Base-by-base conservation (phyloP, 1,284 basidiomycete genomes). In the Cryptococcus amylolentus region DNA sequence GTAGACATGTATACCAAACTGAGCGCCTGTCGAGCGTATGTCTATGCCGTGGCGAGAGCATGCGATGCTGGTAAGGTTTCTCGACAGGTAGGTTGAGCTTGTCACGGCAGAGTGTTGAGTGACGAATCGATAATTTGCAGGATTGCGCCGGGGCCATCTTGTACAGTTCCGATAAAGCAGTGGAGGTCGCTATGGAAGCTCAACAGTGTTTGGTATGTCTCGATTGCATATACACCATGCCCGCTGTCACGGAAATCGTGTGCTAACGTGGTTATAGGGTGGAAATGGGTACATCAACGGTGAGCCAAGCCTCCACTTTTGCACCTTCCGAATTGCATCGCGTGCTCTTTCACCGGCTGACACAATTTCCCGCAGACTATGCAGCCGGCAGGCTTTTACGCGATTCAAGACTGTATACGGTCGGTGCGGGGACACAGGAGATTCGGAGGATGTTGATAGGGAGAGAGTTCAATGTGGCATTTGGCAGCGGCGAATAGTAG, bases 261-360 rank as follows among this genome's bases (percentile, higher is more conserved):
- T 37, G 28, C 31, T 27, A 27, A 38, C 26, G 35, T 16, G 28
- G 18, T 26, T 3, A 49, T 43, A 71, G 53, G 91, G 91, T 57
- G 91, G 91, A 5, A 94, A 94, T 72, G 91, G 91, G 7, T 94
- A 94, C 71, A 91, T 93, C 72, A 91, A 93, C 63, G 89, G 89
- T 87, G 55, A 60, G 80, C 73, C 5, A 20, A 20, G 23, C 23
- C 23, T 23, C 23, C 23, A 23, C 23, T 23, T 23, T 23, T 23
- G 23, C 5, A n/a, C 41, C 14, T 23, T n/a, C 41, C 5, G n/a
- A n/a, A n/a, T 23, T 16, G n/a, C 31, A 35, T 35, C 7, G 10
- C 31, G 31, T 6, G 31, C 31, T 40, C 39, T 40, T 40, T 40
- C 23, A 23, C 23, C 31, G 10, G 31, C 20, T 46, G 45, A 46